phyloP scores from a whole-genome alignment of 108 stramenopile genomes.

The Seminavis robusta region DNA sequence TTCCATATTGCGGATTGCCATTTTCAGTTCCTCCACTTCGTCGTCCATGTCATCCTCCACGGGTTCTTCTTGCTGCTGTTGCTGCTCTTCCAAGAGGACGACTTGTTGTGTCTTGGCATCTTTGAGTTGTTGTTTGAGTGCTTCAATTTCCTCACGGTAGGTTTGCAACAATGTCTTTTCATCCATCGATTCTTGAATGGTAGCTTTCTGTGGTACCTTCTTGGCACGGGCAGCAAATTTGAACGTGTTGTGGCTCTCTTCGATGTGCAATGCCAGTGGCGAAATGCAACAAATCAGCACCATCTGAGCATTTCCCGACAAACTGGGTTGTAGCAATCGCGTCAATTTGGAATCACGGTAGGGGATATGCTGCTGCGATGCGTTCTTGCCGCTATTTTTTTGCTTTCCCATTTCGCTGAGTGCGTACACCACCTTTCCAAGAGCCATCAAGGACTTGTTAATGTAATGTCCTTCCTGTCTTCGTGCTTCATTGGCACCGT shows the following conservation, averaged over 20 bases:
- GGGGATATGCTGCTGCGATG: conserved; percentile 42
- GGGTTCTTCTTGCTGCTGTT: not conserved
- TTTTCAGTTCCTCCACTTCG: conserved; percentile 61
- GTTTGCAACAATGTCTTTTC: conserved; percentile 78
- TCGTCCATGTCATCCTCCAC: conserved; percentile 43
- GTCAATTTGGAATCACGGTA: conserved; percentile 94
- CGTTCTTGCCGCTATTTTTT: conserved; percentile 2
- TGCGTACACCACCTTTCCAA: conserved; percentile 89
- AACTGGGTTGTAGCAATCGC: conserved; percentile 85
- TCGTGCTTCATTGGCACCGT: conserved; percentile 76
- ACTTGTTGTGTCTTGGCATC: conserved; percentile 43
- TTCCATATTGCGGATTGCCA: conserved; percentile 80
- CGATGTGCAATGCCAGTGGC: conserved; percentile 60
- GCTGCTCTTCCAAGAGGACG: conserved; percentile 18
- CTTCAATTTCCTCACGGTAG: conserved; percentile 81
- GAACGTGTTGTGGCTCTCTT: conserved; percentile 91
- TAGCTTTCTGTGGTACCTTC: conserved; percentile 83
- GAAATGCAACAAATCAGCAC: conserved; percentile 82
- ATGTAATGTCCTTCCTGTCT: conserved; percentile 97
- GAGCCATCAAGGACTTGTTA: conserved; percentile 92
- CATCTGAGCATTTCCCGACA: conserved; percentile 90
- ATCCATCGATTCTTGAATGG: conserved; percentile 58
- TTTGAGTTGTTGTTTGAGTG: conserved; percentile 72
- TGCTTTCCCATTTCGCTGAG: conserved; percentile 46
- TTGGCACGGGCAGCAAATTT: conserved; percentile 93